These are phyloP conservation scores for Erodium texanum DNA, from an alignment of 441 rosid genomes.

Conservation along the genomic window DNA sequence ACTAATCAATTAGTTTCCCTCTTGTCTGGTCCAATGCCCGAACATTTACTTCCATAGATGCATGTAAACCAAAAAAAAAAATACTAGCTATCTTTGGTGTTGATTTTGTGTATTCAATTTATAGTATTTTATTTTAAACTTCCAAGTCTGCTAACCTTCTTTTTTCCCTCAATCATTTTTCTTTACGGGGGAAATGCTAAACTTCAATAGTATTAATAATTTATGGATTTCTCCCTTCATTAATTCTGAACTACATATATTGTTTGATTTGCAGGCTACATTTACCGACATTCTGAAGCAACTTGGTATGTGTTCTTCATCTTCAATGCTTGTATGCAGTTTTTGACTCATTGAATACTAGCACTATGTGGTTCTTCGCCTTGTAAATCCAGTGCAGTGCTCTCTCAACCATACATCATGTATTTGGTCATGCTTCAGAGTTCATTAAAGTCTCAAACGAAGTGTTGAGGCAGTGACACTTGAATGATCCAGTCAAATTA, in stretches of 20 bases:
- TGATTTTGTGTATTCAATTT: background rate
- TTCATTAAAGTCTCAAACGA: background rate
- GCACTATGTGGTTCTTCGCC: background rate
- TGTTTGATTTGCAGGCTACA: slow-evolving; percentile 67
- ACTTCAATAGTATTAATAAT: background rate
- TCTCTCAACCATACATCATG: background rate
- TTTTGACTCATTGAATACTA: background rate
- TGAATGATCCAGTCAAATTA: background rate
- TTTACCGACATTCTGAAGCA: slow-evolving; percentile 79
- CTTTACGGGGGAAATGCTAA: background rate
- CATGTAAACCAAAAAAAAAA: background rate
- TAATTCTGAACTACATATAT: background rate
- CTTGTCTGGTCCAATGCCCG: background rate
- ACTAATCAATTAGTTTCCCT: background rate
- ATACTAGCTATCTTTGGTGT: background rate
- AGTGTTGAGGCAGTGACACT: background rate
- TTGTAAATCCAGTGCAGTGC: background rate
- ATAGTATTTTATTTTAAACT: background rate
- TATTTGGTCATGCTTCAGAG: background rate
- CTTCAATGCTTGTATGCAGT: background rate
- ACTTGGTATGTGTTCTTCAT: slow-evolving; percentile 54
- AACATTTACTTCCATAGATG: background rate
- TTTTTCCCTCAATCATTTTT: background rate
- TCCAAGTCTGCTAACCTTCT: background rate
- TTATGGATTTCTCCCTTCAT: background rate